Conservation (phyloP, 2,329 filamentous ascomycete species). For the Aspergillus tamarii region DNA sequence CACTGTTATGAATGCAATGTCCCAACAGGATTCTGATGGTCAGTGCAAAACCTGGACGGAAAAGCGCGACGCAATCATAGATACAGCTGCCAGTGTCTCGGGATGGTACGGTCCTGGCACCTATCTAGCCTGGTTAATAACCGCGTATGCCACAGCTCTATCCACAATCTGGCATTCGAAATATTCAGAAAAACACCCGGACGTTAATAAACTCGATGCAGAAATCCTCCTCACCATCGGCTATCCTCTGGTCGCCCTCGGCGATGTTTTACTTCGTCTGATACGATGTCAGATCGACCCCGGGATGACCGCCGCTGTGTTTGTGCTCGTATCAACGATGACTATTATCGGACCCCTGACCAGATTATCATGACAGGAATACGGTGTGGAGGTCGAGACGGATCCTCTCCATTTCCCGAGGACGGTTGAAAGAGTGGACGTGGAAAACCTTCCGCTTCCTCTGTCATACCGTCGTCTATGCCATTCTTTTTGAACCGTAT, state of each 20-base stretch:
- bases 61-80: not conserved
- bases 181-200: not conserved
- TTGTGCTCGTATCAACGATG: not conserved
- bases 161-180: constrained; percentile 1
- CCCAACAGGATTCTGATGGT: not conserved
- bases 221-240: not conserved
- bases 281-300: not conserved
- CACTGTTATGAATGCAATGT: not conserved
- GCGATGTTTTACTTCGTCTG: not conserved
- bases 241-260: not conserved
- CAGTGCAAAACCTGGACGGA: not conserved
- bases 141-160: not conserved
- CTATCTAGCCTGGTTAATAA: constrained; percentile 4
- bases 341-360: not conserved
- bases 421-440: not conserved
- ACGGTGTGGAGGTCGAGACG: not conserved
- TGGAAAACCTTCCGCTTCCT: not conserved
- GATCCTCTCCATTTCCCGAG: not conserved
- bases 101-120: constrained; percentile 4
- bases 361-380: not conserved
- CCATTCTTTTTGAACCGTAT: not conserved
- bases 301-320: not conserved
- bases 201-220: not conserved
- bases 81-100: not conserved
- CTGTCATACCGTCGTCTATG: not conserved